These are phyloP conservation scores for Discostella pseudostelligera DNA, from an alignment of 108 stramenopile species.

Conservation along the genomic window DNA sequence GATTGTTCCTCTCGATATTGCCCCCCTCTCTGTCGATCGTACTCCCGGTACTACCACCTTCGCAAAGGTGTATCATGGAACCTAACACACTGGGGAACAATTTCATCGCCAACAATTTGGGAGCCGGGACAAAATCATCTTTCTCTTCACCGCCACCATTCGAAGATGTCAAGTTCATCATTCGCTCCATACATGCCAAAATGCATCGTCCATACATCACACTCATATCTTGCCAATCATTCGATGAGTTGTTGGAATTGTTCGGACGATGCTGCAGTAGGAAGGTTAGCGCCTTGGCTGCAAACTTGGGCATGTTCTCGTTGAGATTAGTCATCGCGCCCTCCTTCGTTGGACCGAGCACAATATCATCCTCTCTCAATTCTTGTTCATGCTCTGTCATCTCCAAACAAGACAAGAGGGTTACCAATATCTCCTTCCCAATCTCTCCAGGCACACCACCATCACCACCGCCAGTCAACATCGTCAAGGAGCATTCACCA, in stretches of 20 bases:
- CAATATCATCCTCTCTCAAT: neutral
- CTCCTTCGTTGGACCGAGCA: neutral
- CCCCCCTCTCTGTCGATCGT: neutral
- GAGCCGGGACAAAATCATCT: constrained; percentile 7
- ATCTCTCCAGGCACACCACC: constrained; percentile 38
- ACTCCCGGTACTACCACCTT: constrained; percentile 12
- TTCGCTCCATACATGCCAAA: constrained; percentile 46
- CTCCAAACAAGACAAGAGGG: constrained; percentile 51
- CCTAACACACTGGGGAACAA: constrained; percentile 46
- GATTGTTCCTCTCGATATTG: constrained; percentile 1
- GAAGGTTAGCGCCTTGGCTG: constrained; percentile 62
- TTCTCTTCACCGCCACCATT: constrained; percentile 9
- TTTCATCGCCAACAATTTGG: constrained; percentile 56
- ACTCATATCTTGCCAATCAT: constrained; percentile 27
- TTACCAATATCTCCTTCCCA: constrained; percentile 47
- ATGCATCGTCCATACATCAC: constrained; percentile 54
- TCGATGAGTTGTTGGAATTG: constrained; percentile 38
- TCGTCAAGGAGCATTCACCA: constrained; percentile 49
- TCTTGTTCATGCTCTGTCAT: constrained; percentile 11
- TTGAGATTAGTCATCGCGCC: neutral
- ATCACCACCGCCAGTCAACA: constrained; percentile 32
- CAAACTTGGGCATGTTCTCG: constrained; percentile 42
- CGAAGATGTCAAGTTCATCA: constrained; percentile 26
- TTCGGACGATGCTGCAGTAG: constrained; percentile 55
- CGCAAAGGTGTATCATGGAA: constrained; percentile 41